These are phyloP conservation scores for Aspergillus latus DNA, from an alignment of 2,329 filamentous ascomycete species.

Conservation along the genomic window DNA sequence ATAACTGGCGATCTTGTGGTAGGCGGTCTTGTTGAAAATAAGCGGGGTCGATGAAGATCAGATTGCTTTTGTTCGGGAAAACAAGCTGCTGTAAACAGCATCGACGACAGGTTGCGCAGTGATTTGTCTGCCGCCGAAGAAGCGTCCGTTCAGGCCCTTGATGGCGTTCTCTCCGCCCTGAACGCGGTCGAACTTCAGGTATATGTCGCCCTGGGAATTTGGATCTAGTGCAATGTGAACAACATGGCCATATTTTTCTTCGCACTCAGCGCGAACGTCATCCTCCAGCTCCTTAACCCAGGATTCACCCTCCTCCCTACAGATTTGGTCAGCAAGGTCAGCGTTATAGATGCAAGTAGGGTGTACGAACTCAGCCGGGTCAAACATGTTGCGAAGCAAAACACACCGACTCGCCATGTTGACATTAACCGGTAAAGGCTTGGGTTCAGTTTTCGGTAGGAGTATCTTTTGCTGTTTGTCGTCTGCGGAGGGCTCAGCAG, in stretches of 20 bases:
- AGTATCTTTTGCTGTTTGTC: slow-evolving; percentile 70
- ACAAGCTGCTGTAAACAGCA: slow-evolving; percentile 96
- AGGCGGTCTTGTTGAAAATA: slow-evolving; percentile 6
- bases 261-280: slow-evolving; percentile 89
- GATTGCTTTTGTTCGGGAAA: slow-evolving; percentile 80
- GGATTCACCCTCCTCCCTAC: slow-evolving; percentile 76
- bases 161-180: slow-evolving; percentile 96
- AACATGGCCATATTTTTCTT: slow-evolving; percentile 93
- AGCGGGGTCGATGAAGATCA: slow-evolving; percentile 38
- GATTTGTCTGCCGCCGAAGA: slow-evolving; percentile 90
- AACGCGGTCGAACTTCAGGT: slow-evolving; percentile 96
- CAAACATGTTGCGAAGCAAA: slow-evolving; percentile 92
- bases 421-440: slow-evolving; percentile 78
- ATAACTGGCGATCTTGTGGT: slow-evolving; percentile 12
- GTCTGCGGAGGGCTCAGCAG: slow-evolving; percentile 57
- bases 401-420: slow-evolving; percentile 93
- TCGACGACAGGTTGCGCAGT: slow-evolving; percentile 95
- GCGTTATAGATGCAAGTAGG: background rate
- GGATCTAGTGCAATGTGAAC: slow-evolving; percentile 95
- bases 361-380: slow-evolving; percentile 76
- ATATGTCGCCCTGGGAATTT: slow-evolving; percentile 93
- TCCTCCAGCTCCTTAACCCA: slow-evolving; percentile 95
- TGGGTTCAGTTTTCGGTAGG: slow-evolving; percentile 76
- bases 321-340: slow-evolving; percentile 35
- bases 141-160: slow-evolving; percentile 94